phyloP scores from a whole-genome alignment of 2,329 filamentous ascomycete species.

The Aspergillus felis region DNA sequence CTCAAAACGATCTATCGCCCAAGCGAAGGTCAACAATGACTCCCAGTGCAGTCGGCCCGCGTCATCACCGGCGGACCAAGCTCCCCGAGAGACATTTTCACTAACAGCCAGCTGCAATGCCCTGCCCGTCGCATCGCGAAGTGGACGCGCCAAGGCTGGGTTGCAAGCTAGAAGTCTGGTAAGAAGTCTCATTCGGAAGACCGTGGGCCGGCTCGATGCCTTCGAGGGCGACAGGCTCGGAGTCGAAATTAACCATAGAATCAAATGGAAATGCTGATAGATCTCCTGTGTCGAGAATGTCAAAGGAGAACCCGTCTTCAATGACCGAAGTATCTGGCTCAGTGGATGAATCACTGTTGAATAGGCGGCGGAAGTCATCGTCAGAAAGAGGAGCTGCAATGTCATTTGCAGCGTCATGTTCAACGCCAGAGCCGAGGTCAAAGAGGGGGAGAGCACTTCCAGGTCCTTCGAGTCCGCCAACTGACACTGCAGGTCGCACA shows the following conservation, averaged over 20 bases:
- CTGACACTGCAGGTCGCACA: constrained; percentile 99
- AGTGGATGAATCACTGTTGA: constrained; percentile 63
- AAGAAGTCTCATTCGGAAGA: constrained; percentile 49
- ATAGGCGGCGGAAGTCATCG: constrained; percentile 60
- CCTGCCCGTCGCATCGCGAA: constrained; percentile 51
- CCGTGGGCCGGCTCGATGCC: constrained; percentile 42
- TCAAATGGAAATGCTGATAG: constrained; percentile 50
- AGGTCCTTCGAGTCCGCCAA: constrained; percentile 60
- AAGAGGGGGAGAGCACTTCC: constrained; percentile 44
- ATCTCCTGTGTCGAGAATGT: constrained; percentile 54
- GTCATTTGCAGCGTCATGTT: constrained; percentile 54
- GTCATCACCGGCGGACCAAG: constrained; percentile 28
- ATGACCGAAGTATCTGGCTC: constrained; percentile 70
- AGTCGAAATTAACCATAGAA: constrained; percentile 54
- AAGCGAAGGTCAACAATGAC: constrained; percentile 45
- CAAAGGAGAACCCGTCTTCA: constrained; percentile 73
- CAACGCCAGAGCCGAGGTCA: constrained; percentile 35
- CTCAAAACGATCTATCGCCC: constrained; percentile 43
- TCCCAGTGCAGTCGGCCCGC: constrained; percentile 38
- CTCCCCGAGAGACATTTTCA: constrained; percentile 35
- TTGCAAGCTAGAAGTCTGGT: constrained; percentile 50
- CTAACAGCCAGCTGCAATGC: constrained; percentile 50
- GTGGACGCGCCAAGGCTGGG: constrained; percentile 52
- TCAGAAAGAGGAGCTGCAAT: constrained; percentile 64
- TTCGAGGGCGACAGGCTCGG: constrained; percentile 45